A percentile compares a stretch with the other conserved stretches of the same genome.
phyloP scores from a whole-genome alignment of 2,329 filamentous ascomycete genomes.

The Xylaria polymorpha region DNA sequence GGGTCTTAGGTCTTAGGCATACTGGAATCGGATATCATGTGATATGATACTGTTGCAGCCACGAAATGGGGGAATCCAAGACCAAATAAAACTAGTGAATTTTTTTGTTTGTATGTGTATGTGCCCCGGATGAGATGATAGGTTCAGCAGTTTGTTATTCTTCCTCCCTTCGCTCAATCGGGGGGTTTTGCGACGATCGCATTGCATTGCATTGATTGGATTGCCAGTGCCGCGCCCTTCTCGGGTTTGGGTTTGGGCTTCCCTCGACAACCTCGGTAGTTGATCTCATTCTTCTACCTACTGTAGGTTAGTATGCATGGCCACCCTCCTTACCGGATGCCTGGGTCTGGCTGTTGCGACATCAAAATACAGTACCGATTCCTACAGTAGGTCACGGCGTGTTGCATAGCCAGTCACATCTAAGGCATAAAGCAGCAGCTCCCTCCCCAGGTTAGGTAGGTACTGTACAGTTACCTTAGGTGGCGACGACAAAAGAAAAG shows the following conservation, averaged over 20 bases:
- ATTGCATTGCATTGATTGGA: constrained; percentile 17
- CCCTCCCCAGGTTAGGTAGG: neutral
- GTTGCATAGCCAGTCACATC: constrained; percentile 18
- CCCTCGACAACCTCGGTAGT: neutral
- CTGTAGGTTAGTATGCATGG: neutral
- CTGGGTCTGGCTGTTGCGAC: constrained; percentile 17
- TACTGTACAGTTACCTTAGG: too few relatives aligned
- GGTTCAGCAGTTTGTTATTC: constrained; percentile 9
- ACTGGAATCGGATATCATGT: constrained; percentile 9
- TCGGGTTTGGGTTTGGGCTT: neutral
- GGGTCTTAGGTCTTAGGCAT: constrained; percentile 15
- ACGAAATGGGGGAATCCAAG: neutral
- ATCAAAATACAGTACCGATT: constrained; percentile 10
- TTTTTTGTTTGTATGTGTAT: neutral
- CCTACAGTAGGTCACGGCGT: constrained; percentile 9
- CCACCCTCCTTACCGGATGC: constrained; percentile 12
- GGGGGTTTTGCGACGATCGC: constrained; percentile 8
- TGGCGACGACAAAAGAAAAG: constrained; percentile 17
- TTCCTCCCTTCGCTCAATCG: constrained; percentile 4
- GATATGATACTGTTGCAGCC: constrained; percentile 10
- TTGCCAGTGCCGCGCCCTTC: constrained; percentile 2
- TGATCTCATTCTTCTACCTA: neutral
- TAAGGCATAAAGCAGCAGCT: neutral
- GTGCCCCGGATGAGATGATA: constrained; percentile 6
- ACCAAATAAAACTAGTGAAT: constrained; percentile 4